A percentile compares a stretch with the other conserved stretches of the same genome.
phyloP scores from a whole-genome alignment of 2,329 filamentous ascomycete genomes.

The Orbilia brochopaga region DNA sequence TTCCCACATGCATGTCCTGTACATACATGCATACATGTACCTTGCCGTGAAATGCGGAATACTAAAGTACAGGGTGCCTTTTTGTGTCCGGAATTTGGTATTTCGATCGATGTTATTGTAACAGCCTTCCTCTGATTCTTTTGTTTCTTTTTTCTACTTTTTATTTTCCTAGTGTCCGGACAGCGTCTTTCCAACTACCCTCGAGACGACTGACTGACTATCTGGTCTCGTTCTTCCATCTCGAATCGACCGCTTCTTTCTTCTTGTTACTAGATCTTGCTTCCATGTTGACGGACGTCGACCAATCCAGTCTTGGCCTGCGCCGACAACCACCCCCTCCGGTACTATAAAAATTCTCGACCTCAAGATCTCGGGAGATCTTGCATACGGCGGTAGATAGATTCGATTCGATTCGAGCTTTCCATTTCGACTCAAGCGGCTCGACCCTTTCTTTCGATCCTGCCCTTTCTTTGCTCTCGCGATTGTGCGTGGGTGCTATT shows the following conservation, averaged over 20 bases:
- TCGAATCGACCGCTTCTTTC: not conserved
- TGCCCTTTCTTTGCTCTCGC: not conserved
- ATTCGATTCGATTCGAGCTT: not conserved
- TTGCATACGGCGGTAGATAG: not conserved
- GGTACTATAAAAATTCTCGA: too few species aligned
- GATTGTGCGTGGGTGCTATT: not conserved
- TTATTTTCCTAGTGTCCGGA: not conserved
- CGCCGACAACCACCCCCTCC: not conserved
- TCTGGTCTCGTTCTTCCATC: conserved; percentile 1
- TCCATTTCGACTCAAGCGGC: not conserved
- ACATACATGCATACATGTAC: not conserved
- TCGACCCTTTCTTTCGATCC: not conserved
- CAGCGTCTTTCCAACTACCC: not conserved
- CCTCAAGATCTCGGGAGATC: not conserved
- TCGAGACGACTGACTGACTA: not conserved
- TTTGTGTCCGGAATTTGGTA: not conserved
- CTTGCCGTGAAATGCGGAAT: conserved; percentile 1
- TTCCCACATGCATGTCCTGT: not conserved
- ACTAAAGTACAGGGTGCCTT: not conserved
- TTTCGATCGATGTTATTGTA: not conserved
- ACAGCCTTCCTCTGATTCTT: not conserved
- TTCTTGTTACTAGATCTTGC: not conserved
- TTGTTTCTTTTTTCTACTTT: not conserved
- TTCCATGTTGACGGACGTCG: not conserved
- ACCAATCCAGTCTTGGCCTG: not conserved